phyloP scores from a whole-genome alignment of 1,284 basidiomycete genomes.

The Xerocomus minutiporus region DNA sequence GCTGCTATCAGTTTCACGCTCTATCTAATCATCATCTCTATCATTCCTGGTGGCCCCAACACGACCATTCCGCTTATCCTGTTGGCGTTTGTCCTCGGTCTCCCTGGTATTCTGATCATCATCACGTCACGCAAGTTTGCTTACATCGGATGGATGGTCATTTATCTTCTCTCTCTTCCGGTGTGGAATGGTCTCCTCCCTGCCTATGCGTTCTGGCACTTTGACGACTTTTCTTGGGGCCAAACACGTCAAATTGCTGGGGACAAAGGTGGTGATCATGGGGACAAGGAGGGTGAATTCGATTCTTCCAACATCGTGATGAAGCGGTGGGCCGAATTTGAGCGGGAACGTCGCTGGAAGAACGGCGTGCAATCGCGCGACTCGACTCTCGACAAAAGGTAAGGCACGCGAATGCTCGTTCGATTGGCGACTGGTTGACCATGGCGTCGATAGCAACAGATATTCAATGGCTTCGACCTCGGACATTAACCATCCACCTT shows the following conservation, averaged over 20 bases:
- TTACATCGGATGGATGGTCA: constrained; percentile 95
- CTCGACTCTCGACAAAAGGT: constrained; percentile 72
- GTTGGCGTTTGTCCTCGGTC: constrained; percentile 89
- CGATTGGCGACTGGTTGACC: constrained; percentile 12
- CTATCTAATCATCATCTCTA: constrained; percentile 84
- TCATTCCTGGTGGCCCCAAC: constrained; percentile 72
- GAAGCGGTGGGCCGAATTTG: constrained; percentile 99
- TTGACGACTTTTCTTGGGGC: constrained; percentile 99
- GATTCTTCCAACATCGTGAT: constrained; percentile 96
- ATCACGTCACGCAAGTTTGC: constrained; percentile 91
- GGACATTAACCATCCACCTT: constrained; percentile 58
- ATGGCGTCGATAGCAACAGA: constrained; percentile 44
- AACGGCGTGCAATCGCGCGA: constrained; percentile 80
- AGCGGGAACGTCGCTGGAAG: constrained; percentile 93
- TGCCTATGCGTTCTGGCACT: constrained; percentile 97
- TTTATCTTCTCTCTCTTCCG: constrained; percentile 90
- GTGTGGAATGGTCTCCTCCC: constrained; percentile 96
- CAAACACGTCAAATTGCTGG: constrained; percentile 87
- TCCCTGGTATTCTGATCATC: constrained; percentile 92
- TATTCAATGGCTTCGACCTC: constrained; percentile 75
- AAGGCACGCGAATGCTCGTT: constrained; percentile 26
- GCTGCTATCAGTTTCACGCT: constrained; percentile 96
- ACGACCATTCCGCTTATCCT: constrained; percentile 95
- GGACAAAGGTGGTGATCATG: constrained; percentile 69
- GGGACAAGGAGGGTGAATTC: constrained; percentile 92